phyloP scores from a whole-genome alignment of 2,329 filamentous ascomycete species.

The Fusarium fracticaudum region DNA sequence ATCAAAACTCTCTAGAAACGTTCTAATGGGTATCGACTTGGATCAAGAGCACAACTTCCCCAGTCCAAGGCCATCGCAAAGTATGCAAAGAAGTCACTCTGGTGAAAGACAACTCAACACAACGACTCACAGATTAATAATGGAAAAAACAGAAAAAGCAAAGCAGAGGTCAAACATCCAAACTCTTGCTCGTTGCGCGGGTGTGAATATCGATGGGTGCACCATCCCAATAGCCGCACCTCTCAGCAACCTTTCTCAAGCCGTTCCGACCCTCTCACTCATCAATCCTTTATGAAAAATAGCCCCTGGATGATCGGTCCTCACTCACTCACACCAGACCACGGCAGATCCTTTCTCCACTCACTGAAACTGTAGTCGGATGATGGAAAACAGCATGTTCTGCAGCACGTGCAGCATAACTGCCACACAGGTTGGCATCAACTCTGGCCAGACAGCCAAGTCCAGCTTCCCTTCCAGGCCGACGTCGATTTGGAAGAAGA shows the following conservation, averaged over 20 bases:
- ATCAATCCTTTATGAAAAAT: constrained; percentile 3
- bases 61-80: constrained; percentile 10
- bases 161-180: background rate
- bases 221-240: constrained; percentile 15
- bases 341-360: constrained; percentile 20
- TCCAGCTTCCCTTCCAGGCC: constrained; percentile 72
- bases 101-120: constrained; percentile 8
- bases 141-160: constrained; percentile 3
- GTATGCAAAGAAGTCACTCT: constrained; percentile 19
- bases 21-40: constrained; percentile 40
- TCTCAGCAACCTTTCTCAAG: constrained; percentile 31
- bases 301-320: background rate
- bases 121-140: background rate
- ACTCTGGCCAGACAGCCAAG: constrained; percentile 72
- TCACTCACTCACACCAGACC: background rate
- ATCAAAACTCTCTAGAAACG: constrained; percentile 29
- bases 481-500: constrained; percentile 69
- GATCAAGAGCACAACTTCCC: constrained; percentile 10
- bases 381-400: constrained; percentile 78
- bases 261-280: constrained; percentile 37
- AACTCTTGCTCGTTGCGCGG: background rate
- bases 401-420: constrained; percentile 75
- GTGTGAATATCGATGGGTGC: background rate
- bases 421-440: constrained; percentile 71
- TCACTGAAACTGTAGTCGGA: constrained; percentile 67